Conservation (phyloP, 2,329 filamentous ascomycete genomes). For the Trichoderma sp. region DNA sequence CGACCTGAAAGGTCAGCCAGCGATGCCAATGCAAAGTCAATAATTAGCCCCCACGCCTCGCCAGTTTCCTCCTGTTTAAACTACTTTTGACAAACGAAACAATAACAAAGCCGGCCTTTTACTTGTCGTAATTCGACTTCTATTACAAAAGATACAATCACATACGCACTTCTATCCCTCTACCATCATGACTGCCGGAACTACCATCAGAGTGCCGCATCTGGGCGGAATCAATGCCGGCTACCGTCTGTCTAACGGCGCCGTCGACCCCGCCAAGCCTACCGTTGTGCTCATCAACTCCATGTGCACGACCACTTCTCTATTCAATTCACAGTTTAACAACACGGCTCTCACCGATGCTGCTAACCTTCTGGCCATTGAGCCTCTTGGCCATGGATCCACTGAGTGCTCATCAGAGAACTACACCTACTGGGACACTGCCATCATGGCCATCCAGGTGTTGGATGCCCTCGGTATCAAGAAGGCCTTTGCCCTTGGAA, state of each 20-base stretch:
- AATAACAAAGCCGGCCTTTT: background rate
- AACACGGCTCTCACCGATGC: conserved; percentile 43
- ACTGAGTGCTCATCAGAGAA: conserved; percentile 47
- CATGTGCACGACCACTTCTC: conserved; percentile 51
- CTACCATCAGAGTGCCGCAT: conserved; percentile 50
- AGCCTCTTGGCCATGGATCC: conserved; percentile 55
- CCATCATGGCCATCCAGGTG: conserved; percentile 57
- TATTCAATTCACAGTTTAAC: conserved; percentile 49
- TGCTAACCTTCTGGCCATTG: conserved; percentile 54
- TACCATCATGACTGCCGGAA: conserved; percentile 41
- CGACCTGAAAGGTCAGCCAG: background rate
- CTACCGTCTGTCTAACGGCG: conserved; percentile 45
- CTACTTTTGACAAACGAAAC: background rate
- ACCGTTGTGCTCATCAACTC: conserved; percentile 55
- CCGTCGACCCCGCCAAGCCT: conserved; percentile 52
- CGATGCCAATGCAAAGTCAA: conserved; percentile 11
- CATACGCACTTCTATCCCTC: background rate
- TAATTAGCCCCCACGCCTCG: conserved; percentile 14
- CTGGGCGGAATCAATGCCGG: conserved; percentile 50
- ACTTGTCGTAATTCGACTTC: background rate
- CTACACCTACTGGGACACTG: conserved; percentile 59
- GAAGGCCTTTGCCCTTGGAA: conserved; percentile 53
- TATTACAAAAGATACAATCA: background rate
- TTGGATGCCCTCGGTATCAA: conserved; percentile 52
- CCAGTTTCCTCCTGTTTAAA: background rate